Evolutionary conservation across 2,329 filamentous ascomycete species (phyloP).

Genomic region (Xylariaceae sp.): DNA sequence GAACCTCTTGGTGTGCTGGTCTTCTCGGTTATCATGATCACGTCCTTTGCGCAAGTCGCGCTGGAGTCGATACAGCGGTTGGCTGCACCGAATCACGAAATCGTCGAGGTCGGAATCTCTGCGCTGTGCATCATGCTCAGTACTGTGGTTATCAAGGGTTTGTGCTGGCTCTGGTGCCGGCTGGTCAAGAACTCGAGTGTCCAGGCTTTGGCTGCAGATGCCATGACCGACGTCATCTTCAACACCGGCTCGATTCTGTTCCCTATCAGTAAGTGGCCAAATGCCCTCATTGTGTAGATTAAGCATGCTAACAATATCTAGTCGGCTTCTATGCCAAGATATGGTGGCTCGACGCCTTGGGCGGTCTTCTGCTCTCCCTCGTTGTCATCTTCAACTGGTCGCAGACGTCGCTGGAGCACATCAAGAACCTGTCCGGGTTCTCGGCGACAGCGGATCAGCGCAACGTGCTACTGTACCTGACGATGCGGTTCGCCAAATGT

Average conservation of each 20-base stretch:
- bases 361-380: slow-evolving; percentile 71
- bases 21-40: slow-evolving; percentile 84
- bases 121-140: slow-evolving; percentile 76
- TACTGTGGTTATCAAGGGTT: slow-evolving; percentile 77
- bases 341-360: slow-evolving; percentile 81
- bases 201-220: slow-evolving; percentile 63
- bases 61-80: slow-evolving; percentile 66
- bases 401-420: slow-evolving; percentile 68
- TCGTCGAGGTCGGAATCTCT: slow-evolving; percentile 69
- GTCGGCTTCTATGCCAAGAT: slow-evolving; percentile 70
- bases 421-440: slow-evolving; percentile 75
- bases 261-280: slow-evolving; percentile 55
- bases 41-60: slow-evolving; percentile 74
- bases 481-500: slow-evolving; percentile 87
- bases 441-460: slow-evolving; percentile 76
- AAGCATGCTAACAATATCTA: slow-evolving; percentile 15
- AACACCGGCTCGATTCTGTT: slow-evolving; percentile 87
- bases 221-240: slow-evolving; percentile 77
- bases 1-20: slow-evolving; percentile 78
- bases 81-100: slow-evolving; percentile 52
- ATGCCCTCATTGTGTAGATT: no score
- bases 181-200: slow-evolving; percentile 82
- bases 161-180: slow-evolving; percentile 85
- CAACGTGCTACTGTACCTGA: slow-evolving; percentile 82
- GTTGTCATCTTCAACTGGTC: slow-evolving; percentile 81